Evolutionary conservation across 768 basidiomycete species (phyloP), one percentile per base, ranked within the genome.

Genomic region (Xerocomellus chrysenteron): DNA sequence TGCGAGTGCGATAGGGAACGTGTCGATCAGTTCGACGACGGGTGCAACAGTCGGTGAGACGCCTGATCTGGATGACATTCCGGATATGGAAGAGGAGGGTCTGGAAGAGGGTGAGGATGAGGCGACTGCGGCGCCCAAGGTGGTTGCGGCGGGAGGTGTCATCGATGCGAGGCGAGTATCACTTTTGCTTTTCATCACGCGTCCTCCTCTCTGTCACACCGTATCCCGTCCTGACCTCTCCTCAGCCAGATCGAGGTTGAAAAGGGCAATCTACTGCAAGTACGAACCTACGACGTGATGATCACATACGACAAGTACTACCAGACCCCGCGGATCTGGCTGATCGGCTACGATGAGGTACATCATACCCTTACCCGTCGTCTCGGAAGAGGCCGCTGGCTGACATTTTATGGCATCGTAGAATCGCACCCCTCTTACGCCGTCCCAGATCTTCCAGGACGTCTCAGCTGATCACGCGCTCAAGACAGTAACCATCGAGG

Each of bases 271-370:
- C 79, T 98, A 28, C 78, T 98, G 41, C 92, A 95, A 80, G 93
- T 98, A 40, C 85, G 97, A 67, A 99, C 96, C 12, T 99, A 99
- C 78, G 97, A 99, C 72, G 95, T 98, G 67, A 92, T 97, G 89
- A 98, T 99, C 78, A 93, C 92, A 47, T 99, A 98, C 73, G 97
- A 99, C 82, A 99, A 98, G 78, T 96, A 95, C 74, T 98, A 99
- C 75, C 97, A 98, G 73, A 98, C 95, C 13, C 97, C 97, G 24
- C 85, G 96, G 63, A 90, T 98, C 70, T 99, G 97, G 97, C 76
- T 99, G 56, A 84, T 95, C 61, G 97, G 97, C 19, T 98, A 98
- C 69, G 95, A 98, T 69, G 97, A 98, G 84, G 94, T 91, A 59
- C 54, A 76, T 54, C n/a, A 17, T 16, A 12, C 4, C 19, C 0